Percentiles rank a stretch among this genome's conserved stretches.
These are phyloP conservation scores for Nicotiana otophora DNA, from an alignment of 257 asterid genomes.

Conservation along the genomic window DNA sequence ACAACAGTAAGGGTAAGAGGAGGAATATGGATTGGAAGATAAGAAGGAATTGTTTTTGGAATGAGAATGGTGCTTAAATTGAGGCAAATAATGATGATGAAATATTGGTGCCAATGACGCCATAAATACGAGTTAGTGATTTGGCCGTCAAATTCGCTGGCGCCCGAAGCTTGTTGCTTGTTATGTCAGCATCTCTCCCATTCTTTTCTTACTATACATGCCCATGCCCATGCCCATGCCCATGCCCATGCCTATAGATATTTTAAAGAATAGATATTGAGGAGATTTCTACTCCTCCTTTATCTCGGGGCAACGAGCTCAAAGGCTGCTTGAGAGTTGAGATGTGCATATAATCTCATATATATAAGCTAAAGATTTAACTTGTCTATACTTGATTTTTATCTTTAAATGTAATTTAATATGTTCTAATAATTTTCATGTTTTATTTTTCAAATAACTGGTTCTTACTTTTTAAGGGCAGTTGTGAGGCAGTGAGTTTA, in stretches of 20 bases:
- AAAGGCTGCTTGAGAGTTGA: not conserved
- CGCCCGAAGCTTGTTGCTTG: not conserved
- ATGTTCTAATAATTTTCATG: no score
- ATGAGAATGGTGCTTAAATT: not conserved
- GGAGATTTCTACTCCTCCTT: not conserved
- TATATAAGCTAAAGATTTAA: no score
- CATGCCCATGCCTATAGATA: not conserved
- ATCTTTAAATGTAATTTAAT: no score
- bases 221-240: not conserved
- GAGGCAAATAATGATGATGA: not conserved
- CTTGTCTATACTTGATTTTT: no score
- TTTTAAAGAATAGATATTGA: not conserved
- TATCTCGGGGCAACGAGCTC: not conserved
- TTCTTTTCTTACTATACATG: not conserved
- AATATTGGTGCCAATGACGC: not conserved
- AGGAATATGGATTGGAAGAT: not conserved
- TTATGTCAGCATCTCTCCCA: not conserved
- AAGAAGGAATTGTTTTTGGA: not conserved
- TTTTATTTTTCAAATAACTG: no score
- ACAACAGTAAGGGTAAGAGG: not conserved
- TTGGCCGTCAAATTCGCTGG: not conserved
- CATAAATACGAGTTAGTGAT: not conserved
- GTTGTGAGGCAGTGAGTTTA: no score
- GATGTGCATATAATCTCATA: not conserved
- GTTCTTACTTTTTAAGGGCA: no score